A percentile compares a stretch with the other conserved stretches of the same genome.
phyloP scores from a whole-genome alignment of 2,329 filamentous ascomycete species.

The Exophiala calicioides region DNA sequence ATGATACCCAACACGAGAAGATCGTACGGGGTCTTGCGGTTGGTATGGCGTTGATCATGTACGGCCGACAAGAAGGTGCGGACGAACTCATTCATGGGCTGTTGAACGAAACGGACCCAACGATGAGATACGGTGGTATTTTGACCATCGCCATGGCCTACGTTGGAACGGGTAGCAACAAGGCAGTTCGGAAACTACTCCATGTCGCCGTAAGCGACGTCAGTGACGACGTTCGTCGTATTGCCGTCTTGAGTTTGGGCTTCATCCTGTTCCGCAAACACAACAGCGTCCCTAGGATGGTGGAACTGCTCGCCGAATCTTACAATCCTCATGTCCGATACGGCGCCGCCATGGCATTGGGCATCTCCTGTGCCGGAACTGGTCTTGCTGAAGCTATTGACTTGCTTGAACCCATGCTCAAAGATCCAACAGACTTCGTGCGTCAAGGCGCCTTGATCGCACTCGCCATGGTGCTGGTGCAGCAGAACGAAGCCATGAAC shows the following conservation, averaged over 20 bases:
- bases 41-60: conserved; percentile 99
- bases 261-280: conserved; percentile 99
- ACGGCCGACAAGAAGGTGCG: conserved; percentile 87
- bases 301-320: conserved; percentile 94
- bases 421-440: conserved; percentile 97
- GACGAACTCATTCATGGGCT: conserved; percentile 93
- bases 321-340: conserved; percentile 99
- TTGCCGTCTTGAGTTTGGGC: conserved; percentile 95
- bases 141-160: conserved; percentile 98
- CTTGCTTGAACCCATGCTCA: conserved; percentile 97
- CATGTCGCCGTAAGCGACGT: conserved; percentile 98
- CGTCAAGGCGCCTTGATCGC: conserved; percentile 93
- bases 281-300: conserved; percentile 95
- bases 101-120: conserved; percentile 89
- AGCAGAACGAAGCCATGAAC: conserved; percentile 98
- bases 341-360: conserved; percentile 95
- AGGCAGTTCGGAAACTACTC: conserved; percentile 91
- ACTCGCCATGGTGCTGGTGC: conserved; percentile 97
- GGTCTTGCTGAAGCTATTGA: conserved; percentile 96
- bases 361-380: conserved; percentile 96
- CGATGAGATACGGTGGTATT: conserved; percentile 92
- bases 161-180: conserved; percentile 96
- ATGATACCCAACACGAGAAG: conserved; percentile 98
- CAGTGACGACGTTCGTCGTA: conserved; percentile 92
- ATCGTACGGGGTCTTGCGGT: conserved; percentile 93